Evolutionary conservation across 2,329 filamentous ascomycete genomes (phyloP).

Genomic region (Hypocrella siamensis): DNA sequence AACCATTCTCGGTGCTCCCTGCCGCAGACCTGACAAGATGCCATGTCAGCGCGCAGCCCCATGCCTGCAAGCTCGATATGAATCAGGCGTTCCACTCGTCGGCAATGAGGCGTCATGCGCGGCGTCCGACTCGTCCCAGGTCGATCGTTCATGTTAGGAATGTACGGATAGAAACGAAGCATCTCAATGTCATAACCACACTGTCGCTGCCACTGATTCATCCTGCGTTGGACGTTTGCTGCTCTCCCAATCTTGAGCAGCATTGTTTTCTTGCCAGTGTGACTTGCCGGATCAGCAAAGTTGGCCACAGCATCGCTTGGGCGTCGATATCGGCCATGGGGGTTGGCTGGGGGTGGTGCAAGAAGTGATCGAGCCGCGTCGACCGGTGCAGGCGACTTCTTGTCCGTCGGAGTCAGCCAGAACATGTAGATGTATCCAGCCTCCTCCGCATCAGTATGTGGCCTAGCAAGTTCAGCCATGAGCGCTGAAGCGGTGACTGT

Average conservation of each 20-base stretch:
- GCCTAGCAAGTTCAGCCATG: slow-evolving; percentile 59
- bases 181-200: slow-evolving; percentile 81
- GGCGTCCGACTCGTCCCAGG: slow-evolving; percentile 18
- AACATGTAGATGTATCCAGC: slow-evolving; percentile 97
- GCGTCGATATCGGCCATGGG: slow-evolving; percentile 22
- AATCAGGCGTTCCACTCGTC: slow-evolving; percentile 78
- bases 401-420: slow-evolving; percentile 62
- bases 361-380: slow-evolving; percentile 46
- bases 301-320: slow-evolving; percentile 39
- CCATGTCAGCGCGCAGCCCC: slow-evolving; percentile 35
- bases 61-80: slow-evolving; percentile 70
- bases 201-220: slow-evolving; percentile 88
- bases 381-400: slow-evolving; percentile 35
- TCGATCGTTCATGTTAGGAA: slow-evolving; percentile 26
- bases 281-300: slow-evolving; percentile 22
- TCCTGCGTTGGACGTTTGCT: slow-evolving; percentile 72
- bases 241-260: slow-evolving; percentile 52
- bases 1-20: slow-evolving; percentile 92
- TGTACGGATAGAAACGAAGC: slow-evolving; percentile 82
- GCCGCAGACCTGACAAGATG: slow-evolving; percentile 61
- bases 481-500: slow-evolving; percentile 55
- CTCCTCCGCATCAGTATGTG: slow-evolving; percentile 52
- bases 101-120: slow-evolving; percentile 67
- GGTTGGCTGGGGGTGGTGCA: slow-evolving; percentile 25
- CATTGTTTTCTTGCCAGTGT: slow-evolving; percentile 38